Evolutionary conservation across 805 yeast species (phyloP), one percentile per base, ranked within the genome.

Genomic region (Wickerhamiella domercqiae): DNA sequence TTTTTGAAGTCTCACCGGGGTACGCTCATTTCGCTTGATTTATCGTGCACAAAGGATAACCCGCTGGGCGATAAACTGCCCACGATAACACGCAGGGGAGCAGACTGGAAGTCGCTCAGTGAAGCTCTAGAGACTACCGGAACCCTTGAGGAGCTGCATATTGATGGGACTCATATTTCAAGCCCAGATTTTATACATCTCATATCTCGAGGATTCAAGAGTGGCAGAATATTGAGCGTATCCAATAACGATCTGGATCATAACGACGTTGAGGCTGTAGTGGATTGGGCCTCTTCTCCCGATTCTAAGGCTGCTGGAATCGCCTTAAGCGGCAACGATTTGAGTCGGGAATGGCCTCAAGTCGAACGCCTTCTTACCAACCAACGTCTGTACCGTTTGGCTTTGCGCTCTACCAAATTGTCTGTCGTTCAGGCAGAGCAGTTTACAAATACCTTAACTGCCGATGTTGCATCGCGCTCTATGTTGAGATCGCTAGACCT

Each of bases 241-340:
- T 94, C 94, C 0, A 73, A 75, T 46, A 77, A 78, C 44, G 77
- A 77, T 18, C 58, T 86, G 14, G 58, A 68, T 0, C 59, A 63
- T 2, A 68, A 68, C n/a, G 87, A 82, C 40, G 54, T 77, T 24
- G 63, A 63, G 41, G 56, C 69, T 17, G 41, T 81, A 18, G 64
- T 71, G 5, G 57, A 69, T 34, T 82, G 87, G 84, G 54, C 78
- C 39, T 49, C 60, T 36, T 54, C 47, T 16, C 54, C 54, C 42
- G 56, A 56, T 54, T 50, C 60, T 47, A 60, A 51, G 20, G 67
- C 75, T 4, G 53, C 73, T 45, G 95, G 95, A 3, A 56, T 86
- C 4, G 95, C 84, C 61, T 49, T 86, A 16, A 93, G 93, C 3
- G 86, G 77, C 51, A 86, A 86, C 53, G 86, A 81, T 52, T 57